A percentile compares a stretch with the other conserved stretches of the same genome.
Conservation (phyloP, 1,284 basidiomycete species). For the Sparassis latifolia region DNA sequence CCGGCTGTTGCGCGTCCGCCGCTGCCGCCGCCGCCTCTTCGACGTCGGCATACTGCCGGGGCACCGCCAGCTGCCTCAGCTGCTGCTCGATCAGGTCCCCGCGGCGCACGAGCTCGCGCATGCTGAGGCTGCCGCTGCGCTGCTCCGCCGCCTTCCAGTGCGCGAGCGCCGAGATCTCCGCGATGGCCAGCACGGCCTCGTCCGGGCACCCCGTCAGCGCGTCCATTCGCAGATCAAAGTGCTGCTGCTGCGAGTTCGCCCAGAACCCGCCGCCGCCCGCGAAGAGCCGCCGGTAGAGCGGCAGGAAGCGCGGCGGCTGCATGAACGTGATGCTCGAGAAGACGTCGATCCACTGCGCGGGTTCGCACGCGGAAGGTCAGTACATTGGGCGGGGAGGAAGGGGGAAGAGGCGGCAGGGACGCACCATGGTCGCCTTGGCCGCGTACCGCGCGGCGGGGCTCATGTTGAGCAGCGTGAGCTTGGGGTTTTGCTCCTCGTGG, state of each 20-base stretch:
- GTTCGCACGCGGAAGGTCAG: not conserved
- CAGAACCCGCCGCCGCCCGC: slow-evolving; percentile 31
- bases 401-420: slow-evolving; percentile 18
- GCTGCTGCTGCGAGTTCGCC: slow-evolving; percentile 21
- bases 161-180: slow-evolving; percentile 65
- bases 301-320: slow-evolving; percentile 58
- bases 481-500: slow-evolving; percentile 54
- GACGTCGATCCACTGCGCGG: slow-evolving; percentile 67
- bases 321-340: slow-evolving; percentile 58
- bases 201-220: slow-evolving; percentile 68
- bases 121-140: slow-evolving; percentile 56
- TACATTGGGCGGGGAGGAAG: not conserved
- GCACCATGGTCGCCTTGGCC: slow-evolving; percentile 66
- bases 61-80: slow-evolving; percentile 32
- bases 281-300: slow-evolving; percentile 57
- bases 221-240: slow-evolving; percentile 49
- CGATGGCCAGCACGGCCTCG: slow-evolving; percentile 66
- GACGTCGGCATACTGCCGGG: slow-evolving; percentile 10
- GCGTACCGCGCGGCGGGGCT: slow-evolving; percentile 45
- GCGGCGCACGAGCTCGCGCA: slow-evolving; percentile 60
- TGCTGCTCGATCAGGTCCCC: slow-evolving; percentile 62
- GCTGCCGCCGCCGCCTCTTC: slow-evolving; percentile 34
- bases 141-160: slow-evolving; percentile 66
- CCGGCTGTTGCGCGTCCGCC: slow-evolving; percentile 18
- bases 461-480: slow-evolving; percentile 48